These are phyloP conservation scores for Boletus barrowsii DNA, from an alignment of 768 basidiomycete species.

Conservation along the genomic window DNA sequence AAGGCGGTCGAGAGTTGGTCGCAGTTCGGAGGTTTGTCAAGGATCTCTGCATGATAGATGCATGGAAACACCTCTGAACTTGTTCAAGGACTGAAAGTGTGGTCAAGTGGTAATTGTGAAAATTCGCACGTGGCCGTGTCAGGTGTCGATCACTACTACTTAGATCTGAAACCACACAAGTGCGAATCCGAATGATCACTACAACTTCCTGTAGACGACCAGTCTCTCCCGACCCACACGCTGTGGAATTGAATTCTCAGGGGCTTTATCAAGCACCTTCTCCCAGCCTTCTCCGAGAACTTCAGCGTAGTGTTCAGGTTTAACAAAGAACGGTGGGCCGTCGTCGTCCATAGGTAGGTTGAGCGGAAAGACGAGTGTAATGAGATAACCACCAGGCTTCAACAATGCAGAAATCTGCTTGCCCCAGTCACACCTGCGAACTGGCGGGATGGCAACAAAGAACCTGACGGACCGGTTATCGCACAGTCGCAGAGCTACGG, in stretches of 20 bases:
- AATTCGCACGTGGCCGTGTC: slow-evolving; percentile 11
- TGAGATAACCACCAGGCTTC: slow-evolving; percentile 60
- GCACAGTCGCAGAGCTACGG: not conserved
- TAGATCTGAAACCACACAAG: no score
- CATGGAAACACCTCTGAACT: slow-evolving; percentile 10
- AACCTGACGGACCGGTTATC: slow-evolving; percentile 25
- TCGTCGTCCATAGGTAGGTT: slow-evolving; percentile 40
- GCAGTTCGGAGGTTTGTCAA: slow-evolving; percentile 18
- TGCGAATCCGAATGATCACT: not conserved
- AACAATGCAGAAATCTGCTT: slow-evolving; percentile 51
- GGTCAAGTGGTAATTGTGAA: not conserved
- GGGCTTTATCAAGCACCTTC: slow-evolving; percentile 52
- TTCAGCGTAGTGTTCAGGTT: slow-evolving; percentile 53
- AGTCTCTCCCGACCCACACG: slow-evolving; percentile 51
- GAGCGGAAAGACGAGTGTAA: slow-evolving; percentile 60
- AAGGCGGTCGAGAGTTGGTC: slow-evolving; percentile 6
- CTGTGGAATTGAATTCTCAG: slow-evolving; percentile 38
- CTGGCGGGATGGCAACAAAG: slow-evolving; percentile 68
- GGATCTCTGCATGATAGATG: slow-evolving; percentile 22
- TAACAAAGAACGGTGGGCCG: slow-evolving; percentile 65
- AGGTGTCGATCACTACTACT: not conserved
- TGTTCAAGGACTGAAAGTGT: not conserved
- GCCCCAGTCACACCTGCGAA: slow-evolving; percentile 53
- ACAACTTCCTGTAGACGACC: slow-evolving; percentile 34
- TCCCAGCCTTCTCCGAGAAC: slow-evolving; percentile 49